Evolutionary conservation across 495 filamentous ascomycete genomes (phyloP).

Genomic region (Aspergillus baeticus): DNA sequence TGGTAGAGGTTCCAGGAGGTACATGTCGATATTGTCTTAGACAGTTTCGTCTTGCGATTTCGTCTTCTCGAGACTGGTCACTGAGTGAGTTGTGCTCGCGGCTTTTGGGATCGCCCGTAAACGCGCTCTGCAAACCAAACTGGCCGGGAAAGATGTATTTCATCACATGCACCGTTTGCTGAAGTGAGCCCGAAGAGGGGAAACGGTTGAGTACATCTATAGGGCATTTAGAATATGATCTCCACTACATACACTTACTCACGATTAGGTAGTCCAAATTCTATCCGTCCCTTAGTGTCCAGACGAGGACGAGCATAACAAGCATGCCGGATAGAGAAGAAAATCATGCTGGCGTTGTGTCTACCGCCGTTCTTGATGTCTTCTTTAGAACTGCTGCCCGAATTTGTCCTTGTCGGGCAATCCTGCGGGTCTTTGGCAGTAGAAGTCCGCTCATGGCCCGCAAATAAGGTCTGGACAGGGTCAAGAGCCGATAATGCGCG

Average conservation of each 20-base stretch:
- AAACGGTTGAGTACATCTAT: constrained; percentile 85
- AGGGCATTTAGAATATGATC: constrained; percentile 5
- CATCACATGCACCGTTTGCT: constrained; percentile 69
- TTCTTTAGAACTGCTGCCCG: background rate
- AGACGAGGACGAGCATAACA: constrained; percentile 74
- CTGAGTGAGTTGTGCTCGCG: constrained; percentile 68
- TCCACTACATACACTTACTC: background rate
- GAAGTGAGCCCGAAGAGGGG: constrained; percentile 41
- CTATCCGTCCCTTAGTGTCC: constrained; percentile 63
- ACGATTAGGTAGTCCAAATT: constrained; percentile 68
- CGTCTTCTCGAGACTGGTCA: constrained; percentile 82
- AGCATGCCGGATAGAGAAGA: constrained; percentile 80
- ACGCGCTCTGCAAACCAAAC: constrained; percentile 89
- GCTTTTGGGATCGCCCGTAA: constrained; percentile 63
- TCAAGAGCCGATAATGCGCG: constrained; percentile 45
- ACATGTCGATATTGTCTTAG: constrained; percentile 1
- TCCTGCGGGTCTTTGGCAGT: too few relatives aligned
- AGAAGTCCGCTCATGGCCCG: too few relatives aligned
- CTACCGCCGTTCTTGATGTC: background rate
- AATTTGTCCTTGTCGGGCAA: background rate
- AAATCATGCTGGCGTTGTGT: constrained; percentile 57
- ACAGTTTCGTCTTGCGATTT: constrained; percentile 54
- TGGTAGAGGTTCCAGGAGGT: background rate
- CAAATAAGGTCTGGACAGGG: background rate
- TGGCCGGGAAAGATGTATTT: constrained; percentile 94